phyloP scores from a whole-genome alignment of 371 early-diverging fungal genomes.

The Basidiobolus meristosporus region DNA sequence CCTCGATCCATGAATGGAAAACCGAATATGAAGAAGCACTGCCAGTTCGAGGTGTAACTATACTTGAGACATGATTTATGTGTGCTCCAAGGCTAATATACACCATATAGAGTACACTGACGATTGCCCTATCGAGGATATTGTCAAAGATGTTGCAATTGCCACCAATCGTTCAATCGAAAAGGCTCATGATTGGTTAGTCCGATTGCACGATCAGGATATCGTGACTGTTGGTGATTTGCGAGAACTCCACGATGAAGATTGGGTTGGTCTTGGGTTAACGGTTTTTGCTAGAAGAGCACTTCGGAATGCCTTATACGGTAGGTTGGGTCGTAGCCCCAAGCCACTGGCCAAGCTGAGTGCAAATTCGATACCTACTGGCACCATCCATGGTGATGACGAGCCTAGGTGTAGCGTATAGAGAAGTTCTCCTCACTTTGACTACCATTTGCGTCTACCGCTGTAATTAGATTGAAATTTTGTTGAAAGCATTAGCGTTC shows the following conservation, averaged over 20 bases:
- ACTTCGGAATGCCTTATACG: constrained; percentile 55
- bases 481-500: no score
- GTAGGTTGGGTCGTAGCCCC: constrained; percentile 12
- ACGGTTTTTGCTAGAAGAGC: constrained; percentile 78
- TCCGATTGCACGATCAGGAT: constrained; percentile 46
- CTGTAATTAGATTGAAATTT: no score
- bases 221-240: constrained; percentile 66
- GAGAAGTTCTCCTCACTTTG: no score
- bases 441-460: no score
- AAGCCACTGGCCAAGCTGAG: not conserved
- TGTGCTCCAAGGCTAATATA: not conserved
- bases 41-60: not conserved
- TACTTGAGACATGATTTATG: not conserved
- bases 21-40: not conserved
- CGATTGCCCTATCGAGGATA: constrained; percentile 37
- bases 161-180: constrained; percentile 43
- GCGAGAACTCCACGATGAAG: constrained; percentile 50
- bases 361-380: not conserved
- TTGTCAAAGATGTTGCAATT: constrained; percentile 41
- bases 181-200: constrained; percentile 55
- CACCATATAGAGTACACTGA: constrained; percentile 23
- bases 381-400: constrained; percentile 1
- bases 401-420: no score
- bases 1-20: not conserved
- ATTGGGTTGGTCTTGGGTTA: constrained; percentile 52